Evolutionary conservation across 1,139 yeast species (phyloP).

Genomic region (Saccharomyces hybrid): DNA sequence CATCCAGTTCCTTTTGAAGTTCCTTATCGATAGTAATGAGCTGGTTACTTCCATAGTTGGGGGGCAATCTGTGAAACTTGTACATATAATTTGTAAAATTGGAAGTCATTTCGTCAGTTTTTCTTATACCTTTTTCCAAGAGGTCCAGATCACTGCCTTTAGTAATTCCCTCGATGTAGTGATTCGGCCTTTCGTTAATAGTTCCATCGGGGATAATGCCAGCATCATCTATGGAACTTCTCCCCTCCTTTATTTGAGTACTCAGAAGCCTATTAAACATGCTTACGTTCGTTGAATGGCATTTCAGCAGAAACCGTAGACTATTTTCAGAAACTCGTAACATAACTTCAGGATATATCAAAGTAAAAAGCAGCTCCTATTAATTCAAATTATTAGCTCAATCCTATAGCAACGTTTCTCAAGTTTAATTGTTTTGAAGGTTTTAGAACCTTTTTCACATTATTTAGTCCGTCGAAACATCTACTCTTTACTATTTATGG

Average conservation of each 20-base stretch:
- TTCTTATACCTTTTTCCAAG: slow-evolving; percentile 32
- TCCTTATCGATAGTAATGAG: slow-evolving; percentile 41
- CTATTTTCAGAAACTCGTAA: background rate
- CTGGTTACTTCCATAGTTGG: slow-evolving; percentile 53
- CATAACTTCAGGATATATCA: background rate
- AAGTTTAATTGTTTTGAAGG: background rate
- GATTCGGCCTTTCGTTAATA: background rate
- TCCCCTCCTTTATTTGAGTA: background rate
- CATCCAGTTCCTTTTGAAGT: slow-evolving; percentile 41
- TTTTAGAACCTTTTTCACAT: background rate
- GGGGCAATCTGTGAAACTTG: slow-evolving; percentile 44
- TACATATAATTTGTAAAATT: slow-evolving; percentile 36
- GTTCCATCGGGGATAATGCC: background rate
- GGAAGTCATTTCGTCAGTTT: slow-evolving; percentile 31
- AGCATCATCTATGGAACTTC: background rate
- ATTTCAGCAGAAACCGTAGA: background rate
- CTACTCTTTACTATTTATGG: background rate
- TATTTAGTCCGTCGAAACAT: background rate
- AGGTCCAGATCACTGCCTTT: slow-evolving; percentile 20
- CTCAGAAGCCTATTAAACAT: background rate
- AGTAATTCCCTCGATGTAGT: background rate
- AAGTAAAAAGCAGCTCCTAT: background rate
- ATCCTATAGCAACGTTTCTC: background rate
- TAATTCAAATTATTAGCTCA: background rate
- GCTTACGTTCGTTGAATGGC: background rate